Evolutionary conservation across 768 basidiomycete species (phyloP).

Genomic region (Terana coerulea): DNA sequence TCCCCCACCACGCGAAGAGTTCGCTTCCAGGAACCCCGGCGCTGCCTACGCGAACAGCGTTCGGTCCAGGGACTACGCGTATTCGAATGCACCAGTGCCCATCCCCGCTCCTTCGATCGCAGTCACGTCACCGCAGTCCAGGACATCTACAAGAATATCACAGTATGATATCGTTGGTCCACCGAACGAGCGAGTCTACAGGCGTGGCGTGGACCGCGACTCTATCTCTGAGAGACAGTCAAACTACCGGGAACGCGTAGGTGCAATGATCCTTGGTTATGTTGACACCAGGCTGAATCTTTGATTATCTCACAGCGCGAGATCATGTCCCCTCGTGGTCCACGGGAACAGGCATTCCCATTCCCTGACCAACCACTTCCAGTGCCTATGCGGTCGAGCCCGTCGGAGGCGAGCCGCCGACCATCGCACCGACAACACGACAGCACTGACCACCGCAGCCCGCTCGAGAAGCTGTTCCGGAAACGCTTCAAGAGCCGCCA

Average conservation of each 20-base stretch:
- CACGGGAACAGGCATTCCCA: not conserved
- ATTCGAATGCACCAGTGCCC: no score
- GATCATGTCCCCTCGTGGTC: not conserved
- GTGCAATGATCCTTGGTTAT: not conserved
- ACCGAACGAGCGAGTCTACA: slow-evolving; percentile 1
- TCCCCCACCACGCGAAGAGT: not conserved
- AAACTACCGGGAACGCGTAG: not conserved
- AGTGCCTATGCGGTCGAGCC: no score
- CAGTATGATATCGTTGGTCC: slow-evolving; percentile 22
- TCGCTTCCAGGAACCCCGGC: not conserved
- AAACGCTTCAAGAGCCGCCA: slow-evolving; percentile 12
- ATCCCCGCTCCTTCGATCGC: not conserved
- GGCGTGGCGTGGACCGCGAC: slow-evolving; percentile 2
- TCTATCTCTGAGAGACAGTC: not conserved
- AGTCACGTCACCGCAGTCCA: slow-evolving; percentile 20
- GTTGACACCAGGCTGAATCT: no score
- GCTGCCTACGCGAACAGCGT: slow-evolving; percentile 1
- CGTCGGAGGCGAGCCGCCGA: no score
- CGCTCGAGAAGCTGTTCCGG: slow-evolving; percentile 19
- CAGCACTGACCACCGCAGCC: slow-evolving; percentile 8
- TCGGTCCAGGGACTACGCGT: slow-evolving; percentile 15
- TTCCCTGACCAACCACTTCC: no score
- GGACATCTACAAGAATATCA: slow-evolving; percentile 25
- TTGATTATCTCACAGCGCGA: not conserved
- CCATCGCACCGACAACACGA: not conserved